phyloP scores from a whole-genome alignment of 495 filamentous ascomycete genomes.

The Corynascus novoguineensis region DNA sequence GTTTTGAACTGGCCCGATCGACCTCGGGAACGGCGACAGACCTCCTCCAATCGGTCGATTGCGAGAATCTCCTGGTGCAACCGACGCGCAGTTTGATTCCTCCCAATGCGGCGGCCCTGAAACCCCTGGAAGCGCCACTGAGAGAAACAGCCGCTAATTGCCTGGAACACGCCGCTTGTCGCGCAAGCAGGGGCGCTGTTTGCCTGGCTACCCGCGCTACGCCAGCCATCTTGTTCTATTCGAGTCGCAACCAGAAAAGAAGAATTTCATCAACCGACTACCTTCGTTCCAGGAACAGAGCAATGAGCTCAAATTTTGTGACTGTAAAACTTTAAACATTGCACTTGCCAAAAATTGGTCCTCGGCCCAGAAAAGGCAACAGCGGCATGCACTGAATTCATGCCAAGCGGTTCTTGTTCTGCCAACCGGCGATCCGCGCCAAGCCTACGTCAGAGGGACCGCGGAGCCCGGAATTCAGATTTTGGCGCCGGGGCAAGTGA shows the following conservation, averaged over 20 bases:
- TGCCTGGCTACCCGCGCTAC: not conserved
- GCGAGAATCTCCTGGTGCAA: constrained; percentile 16
- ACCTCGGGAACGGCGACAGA: constrained; percentile 26
- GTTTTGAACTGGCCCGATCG: constrained; percentile 43
- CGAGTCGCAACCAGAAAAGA: not conserved
- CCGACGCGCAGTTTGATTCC: not conserved
- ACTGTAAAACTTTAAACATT: too few relatives aligned
- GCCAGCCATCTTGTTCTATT: constrained; percentile 1
- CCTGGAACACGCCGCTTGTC: not conserved
- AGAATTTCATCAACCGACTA: not conserved
- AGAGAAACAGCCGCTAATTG: not conserved
- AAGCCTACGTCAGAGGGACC: not conserved
- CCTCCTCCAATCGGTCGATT: constrained; percentile 18
- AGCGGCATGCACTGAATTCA: not conserved
- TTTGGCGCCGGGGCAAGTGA: constrained; percentile 3
- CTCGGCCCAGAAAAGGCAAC: not conserved
- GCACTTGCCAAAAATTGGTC: too few relatives aligned
- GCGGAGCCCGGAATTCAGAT: not conserved
- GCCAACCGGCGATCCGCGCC: constrained; percentile 5
- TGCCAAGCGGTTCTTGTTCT: constrained; percentile 2
- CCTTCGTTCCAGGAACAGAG: too few relatives aligned
- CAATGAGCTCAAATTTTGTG: too few relatives aligned
- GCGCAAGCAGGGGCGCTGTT: not conserved
- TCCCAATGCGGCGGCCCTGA: not conserved
- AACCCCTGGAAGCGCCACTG: not conserved